phyloP scores from a whole-genome alignment of 768 basidiomycete species.

The Phanerochaete sordida region DNA sequence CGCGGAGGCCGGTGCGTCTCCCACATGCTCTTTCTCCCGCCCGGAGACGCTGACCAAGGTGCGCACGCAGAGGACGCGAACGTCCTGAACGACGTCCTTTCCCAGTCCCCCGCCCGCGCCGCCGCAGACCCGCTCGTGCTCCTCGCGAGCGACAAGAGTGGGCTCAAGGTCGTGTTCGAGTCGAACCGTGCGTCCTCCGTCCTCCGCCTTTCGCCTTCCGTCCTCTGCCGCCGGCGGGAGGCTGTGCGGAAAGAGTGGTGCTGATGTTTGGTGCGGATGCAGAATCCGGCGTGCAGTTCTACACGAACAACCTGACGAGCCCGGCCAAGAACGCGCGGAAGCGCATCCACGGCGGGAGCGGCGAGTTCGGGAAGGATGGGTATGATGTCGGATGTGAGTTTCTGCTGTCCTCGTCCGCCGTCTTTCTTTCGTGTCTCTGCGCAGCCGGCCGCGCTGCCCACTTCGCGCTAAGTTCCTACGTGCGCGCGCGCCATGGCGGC shows the following conservation, averaged over 20 bases:
- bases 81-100: constrained; percentile 27
- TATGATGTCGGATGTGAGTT: constrained; percentile 56
- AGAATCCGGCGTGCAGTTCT: constrained; percentile 79
- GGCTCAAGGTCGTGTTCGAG: constrained; percentile 57
- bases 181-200: constrained; percentile 59
- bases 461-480: no score
- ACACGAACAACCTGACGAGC: constrained; percentile 55
- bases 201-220: neutral
- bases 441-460: no score
- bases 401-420: neutral
- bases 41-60: neutral
- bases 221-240: no score
- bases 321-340: constrained; percentile 54
- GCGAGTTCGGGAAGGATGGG: constrained; percentile 41
- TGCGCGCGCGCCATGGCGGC: no score
- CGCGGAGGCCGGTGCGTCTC: constrained; percentile 26
- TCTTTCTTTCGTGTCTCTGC: neutral
- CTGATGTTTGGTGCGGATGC: no score
- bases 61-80: constrained; percentile 23
- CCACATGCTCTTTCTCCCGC: neutral
- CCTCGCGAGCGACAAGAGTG: constrained; percentile 54
- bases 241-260: no score
- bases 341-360: constrained; percentile 75
- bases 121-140: constrained; percentile 41
- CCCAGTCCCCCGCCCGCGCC: neutral